These are phyloP conservation scores for Entophlyctis helioformis DNA, from an alignment of 192 early-diverging fungal genomes.

Conservation along the genomic window DNA sequence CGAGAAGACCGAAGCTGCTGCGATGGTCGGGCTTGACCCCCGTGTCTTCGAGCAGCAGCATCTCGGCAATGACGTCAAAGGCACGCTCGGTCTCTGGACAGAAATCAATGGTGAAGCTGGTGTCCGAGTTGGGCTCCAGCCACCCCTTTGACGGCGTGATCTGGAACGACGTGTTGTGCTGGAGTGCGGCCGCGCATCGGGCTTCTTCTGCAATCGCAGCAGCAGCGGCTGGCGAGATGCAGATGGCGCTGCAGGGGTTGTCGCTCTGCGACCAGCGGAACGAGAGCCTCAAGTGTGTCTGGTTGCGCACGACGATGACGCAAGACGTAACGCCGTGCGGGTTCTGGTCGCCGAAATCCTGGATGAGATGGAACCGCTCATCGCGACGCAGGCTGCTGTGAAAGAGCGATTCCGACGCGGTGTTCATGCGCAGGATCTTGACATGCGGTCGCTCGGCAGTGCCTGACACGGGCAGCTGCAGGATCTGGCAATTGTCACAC, in stretches of 20 bases:
- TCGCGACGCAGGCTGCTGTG: not conserved
- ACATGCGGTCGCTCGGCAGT: slow-evolving; percentile 19
- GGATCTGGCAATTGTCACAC: slow-evolving; percentile 34
- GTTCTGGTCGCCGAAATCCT: slow-evolving; percentile 27
- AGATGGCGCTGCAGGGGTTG: slow-evolving; percentile 18
- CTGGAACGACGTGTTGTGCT: slow-evolving; percentile 8
- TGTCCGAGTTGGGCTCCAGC: slow-evolving; percentile 15
- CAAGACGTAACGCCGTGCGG: slow-evolving; percentile 11
- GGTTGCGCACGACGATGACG: slow-evolving; percentile 19
- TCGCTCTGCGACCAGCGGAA: slow-evolving; percentile 22
- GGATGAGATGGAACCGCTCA: slow-evolving; percentile 4
- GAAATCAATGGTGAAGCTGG: slow-evolving; percentile 25
- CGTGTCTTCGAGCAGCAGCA: slow-evolving; percentile 14
- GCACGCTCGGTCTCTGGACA: slow-evolving; percentile 8
- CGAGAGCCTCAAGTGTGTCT: slow-evolving; percentile 16
- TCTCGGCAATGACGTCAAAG: slow-evolving; percentile 23
- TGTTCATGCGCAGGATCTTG: slow-evolving; percentile 1
- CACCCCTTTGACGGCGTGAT: slow-evolving; percentile 17
- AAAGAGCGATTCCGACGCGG: not conserved
- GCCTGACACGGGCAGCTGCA: slow-evolving; percentile 19
- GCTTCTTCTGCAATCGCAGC: too few species aligned
- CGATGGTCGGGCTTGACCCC: too few species aligned
- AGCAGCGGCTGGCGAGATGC: too few species aligned
- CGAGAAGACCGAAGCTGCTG: too few species aligned
- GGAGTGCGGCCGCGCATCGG: not conserved